Conservation (phyloP, 257 asterid species). For the Plantago elongata region DNA sequence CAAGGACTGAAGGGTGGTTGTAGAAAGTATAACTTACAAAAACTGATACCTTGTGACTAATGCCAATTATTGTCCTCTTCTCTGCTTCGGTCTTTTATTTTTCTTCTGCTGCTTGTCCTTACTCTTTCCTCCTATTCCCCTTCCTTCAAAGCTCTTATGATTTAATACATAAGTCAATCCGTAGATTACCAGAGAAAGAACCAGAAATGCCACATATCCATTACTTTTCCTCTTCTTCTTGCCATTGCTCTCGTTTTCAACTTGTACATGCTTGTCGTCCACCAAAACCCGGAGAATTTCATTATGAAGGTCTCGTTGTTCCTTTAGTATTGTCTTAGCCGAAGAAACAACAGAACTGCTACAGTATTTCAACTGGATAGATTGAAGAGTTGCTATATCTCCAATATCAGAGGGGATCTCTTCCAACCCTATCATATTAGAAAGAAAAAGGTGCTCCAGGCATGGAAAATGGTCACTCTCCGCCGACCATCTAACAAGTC, state of each 20-base stretch:
- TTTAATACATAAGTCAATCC: too few relatives aligned
- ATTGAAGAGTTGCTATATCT: slow-evolving; percentile 7
- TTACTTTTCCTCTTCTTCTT: background rate
- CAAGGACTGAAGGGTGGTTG: too few relatives aligned
- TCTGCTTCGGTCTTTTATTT: background rate
- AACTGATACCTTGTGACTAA: too few relatives aligned
- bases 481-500: slow-evolving; percentile 13
- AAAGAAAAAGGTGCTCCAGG: slow-evolving; percentile 14
- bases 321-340: slow-evolving; percentile 6
- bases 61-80: too few relatives aligned
- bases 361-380: slow-evolving; percentile 11
- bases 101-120: background rate
- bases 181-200: too few relatives aligned
- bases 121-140: too few relatives aligned
- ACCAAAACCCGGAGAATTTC: slow-evolving; percentile 9
- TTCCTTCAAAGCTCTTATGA: too few relatives aligned
- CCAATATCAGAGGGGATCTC: slow-evolving; percentile 14
- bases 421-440: background rate
- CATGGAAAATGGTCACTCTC: slow-evolving; percentile 10
- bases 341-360: slow-evolving; percentile 10
- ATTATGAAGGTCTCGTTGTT: slow-evolving; percentile 16
- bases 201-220: background rate
- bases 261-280: background rate
- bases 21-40: too few relatives aligned
- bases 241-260: background rate